Conservation (phyloP, 2,329 filamentous ascomycete species). For the Fusarium domesticum region DNA sequence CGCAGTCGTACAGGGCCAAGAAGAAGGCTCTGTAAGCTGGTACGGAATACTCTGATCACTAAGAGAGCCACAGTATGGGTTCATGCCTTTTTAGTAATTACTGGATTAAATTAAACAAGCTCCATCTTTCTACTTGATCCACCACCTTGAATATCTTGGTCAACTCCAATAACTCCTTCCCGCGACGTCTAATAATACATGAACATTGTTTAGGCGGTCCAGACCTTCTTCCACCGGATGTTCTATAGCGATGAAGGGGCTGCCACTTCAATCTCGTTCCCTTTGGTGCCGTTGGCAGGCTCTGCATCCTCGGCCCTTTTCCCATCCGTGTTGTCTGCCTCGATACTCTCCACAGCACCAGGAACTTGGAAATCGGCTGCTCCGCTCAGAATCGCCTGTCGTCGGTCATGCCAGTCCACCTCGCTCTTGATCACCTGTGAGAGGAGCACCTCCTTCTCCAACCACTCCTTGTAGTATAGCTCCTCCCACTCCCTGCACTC, state of each 20-base stretch:
- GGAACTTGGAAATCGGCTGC: slow-evolving; percentile 45
- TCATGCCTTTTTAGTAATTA: neutral
- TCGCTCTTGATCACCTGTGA: slow-evolving; percentile 68
- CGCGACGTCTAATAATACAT: slow-evolving; percentile 19
- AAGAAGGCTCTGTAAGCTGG: slow-evolving; percentile 34
- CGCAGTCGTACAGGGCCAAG: slow-evolving; percentile 37
- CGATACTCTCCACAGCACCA: slow-evolving; percentile 31
- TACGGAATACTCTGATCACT: neutral
- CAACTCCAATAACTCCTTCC: slow-evolving; percentile 28
- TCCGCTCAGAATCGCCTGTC: slow-evolving; percentile 52
- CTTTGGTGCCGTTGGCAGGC: slow-evolving; percentile 9
- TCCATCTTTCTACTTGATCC: slow-evolving; percentile 1
- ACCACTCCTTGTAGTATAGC: slow-evolving; percentile 68
- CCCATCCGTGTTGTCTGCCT: slow-evolving; percentile 26
- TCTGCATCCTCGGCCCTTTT: slow-evolving; percentile 10
- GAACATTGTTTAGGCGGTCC: slow-evolving; percentile 1
- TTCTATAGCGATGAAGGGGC: neutral
- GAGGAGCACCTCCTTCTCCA: slow-evolving; percentile 75
- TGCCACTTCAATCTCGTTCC: slow-evolving; percentile 4
- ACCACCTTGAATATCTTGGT: slow-evolving; percentile 8
- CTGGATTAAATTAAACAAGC: neutral
- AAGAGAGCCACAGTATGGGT: too few relatives aligned
- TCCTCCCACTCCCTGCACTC: slow-evolving; percentile 67
- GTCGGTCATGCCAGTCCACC: slow-evolving; percentile 60
- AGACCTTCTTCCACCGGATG: too few relatives aligned